Evolutionary conservation across 805 yeast genomes (phyloP).

Genomic region (Candida multigemmis): DNA sequence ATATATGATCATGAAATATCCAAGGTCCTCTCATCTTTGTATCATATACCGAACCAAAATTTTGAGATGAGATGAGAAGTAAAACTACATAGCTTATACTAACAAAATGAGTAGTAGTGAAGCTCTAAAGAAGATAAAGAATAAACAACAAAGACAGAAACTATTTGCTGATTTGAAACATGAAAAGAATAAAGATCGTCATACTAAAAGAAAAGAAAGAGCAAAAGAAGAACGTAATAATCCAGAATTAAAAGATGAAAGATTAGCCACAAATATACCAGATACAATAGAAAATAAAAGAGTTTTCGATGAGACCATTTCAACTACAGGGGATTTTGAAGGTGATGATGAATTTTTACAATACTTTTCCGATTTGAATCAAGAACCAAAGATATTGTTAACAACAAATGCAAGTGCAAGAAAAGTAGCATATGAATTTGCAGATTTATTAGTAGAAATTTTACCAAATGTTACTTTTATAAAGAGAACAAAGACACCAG

Average conservation of each 20-base stretch:
- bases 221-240: conserved; percentile 82
- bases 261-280: conserved; percentile 71
- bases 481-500: conserved; percentile 79
- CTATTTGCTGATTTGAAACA: conserved; percentile 66
- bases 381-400: conserved; percentile 77
- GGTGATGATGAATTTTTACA: conserved; percentile 58
- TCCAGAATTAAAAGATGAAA: conserved; percentile 73
- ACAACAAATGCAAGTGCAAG: conserved; percentile 86
- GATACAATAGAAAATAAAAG: conserved; percentile 78
- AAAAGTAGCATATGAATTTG: conserved; percentile 82
- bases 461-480: conserved; percentile 82
- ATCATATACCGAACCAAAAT: neutral
- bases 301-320: conserved; percentile 79
- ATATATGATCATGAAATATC: no score
- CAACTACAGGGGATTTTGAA: conserved; percentile 44
- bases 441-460: conserved; percentile 75
- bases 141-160: conserved; percentile 74
- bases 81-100: neutral
- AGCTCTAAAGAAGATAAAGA: conserved; percentile 42
- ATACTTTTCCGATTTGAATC: conserved; percentile 36
- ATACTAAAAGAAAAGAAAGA: conserved; percentile 66
- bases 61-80: neutral
- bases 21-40: no score
- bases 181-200: conserved; percentile 68
- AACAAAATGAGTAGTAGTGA: conserved; percentile 2